phyloP scores from a whole-genome alignment of 495 filamentous ascomycete genomes.

The Chaetomium fimeti region DNA sequence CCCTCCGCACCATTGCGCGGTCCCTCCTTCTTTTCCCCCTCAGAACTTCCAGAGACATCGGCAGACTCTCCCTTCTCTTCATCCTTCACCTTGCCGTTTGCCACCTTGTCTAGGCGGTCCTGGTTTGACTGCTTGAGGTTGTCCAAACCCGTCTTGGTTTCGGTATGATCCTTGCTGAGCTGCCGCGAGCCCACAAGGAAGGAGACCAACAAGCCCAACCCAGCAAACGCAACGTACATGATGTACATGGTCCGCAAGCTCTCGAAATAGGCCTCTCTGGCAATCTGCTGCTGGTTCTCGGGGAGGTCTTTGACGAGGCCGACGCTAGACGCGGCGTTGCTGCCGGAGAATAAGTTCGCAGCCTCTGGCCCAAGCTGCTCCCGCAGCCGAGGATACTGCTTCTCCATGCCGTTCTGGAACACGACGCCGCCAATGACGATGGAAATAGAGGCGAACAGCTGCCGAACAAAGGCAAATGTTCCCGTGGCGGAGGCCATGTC shows the following conservation, averaged over 20 bases:
- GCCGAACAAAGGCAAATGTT: conserved; percentile 71
- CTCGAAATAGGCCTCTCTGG: conserved; percentile 55
- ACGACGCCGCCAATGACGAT: conserved; percentile 80
- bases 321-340: conserved; percentile 59
- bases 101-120: background rate
- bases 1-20: background rate
- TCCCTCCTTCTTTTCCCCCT: background rate
- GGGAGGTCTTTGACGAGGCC: conserved; percentile 54
- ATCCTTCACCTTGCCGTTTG: conserved; percentile 12
- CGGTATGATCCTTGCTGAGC: conserved; percentile 59
- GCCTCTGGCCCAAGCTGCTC: conserved; percentile 44
- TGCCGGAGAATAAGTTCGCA: conserved; percentile 46
- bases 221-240: conserved; percentile 57
- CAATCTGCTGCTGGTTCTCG: conserved; percentile 46
- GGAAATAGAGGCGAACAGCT: conserved; percentile 66
- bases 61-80: conserved; percentile 20
- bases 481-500: conserved; percentile 77
- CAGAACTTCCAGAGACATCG: background rate
- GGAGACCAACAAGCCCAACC: conserved; percentile 53
- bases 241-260: conserved; percentile 68
- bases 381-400: conserved; percentile 41
- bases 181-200: conserved; percentile 55
- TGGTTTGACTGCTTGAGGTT: conserved; percentile 38
- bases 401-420: conserved; percentile 64
- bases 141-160: conserved; percentile 62